Evolutionary conservation across 768 basidiomycete species (phyloP), one percentile per base, ranked within the genome.

Genomic region (Tephrocybe sp.): DNA sequence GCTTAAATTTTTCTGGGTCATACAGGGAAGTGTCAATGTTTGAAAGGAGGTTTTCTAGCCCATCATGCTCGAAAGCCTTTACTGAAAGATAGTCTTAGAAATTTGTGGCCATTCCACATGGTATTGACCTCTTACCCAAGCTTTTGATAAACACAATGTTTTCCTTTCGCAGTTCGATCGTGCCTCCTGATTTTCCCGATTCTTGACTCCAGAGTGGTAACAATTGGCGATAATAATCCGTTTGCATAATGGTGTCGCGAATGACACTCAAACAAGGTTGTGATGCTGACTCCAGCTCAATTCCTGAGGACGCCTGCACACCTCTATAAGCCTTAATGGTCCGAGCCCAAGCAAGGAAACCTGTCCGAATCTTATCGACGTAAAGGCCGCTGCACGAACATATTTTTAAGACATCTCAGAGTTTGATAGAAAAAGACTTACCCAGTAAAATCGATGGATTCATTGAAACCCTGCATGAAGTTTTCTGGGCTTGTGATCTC

Each of bases 1-100:
- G 92, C 67, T 92, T 91, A 72, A 86, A 92, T 52, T 89, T 87
- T 59, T 92, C 88, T 15, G 75, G 47, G 41, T 87, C 87, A 27
- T 67, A 70, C 32, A 90, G 68, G 24, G 90, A 60, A 11, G 79
- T 70, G 32, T 93, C 89, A 28, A 87, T 72, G 15, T 73, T 69
- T 12, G 68, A 62, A 26, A 89, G 68, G 18, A 86, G 66, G 21
- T 68, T 68, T 31, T 84, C 77, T 26, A 92, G 58, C 11, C 70
- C 64, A 25, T 71, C 69, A 49, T 71, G 71, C 47, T 79, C 82
- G 50, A 83, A 83, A 61, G 84, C 78, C 64, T 90, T 90, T 42
- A 78, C 90, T 92, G 59, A 34, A 44, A 46, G 15, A 28, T 26
- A 43, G 28, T 37, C 18, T 37, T 6, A 19, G 36, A 12, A 30